Base-by-base conservation (phyloP, 2,329 filamentous ascomycete species). In the Cytospora chrysosperma region DNA sequence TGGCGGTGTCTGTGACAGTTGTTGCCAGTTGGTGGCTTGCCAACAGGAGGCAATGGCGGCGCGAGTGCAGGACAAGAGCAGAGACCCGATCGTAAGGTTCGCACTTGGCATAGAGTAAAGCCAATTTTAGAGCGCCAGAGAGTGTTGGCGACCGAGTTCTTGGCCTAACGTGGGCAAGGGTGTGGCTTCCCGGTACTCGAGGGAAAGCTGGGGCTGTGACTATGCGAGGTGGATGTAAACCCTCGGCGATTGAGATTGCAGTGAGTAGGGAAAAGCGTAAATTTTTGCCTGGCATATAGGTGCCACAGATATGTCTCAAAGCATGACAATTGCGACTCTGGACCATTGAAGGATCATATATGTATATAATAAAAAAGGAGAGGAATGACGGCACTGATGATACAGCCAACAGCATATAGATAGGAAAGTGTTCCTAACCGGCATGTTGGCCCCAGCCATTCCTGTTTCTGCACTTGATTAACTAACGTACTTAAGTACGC, bases 31-130 rank as follows among this genome's bases (percentile, higher is more conserved):
- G n/a, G 4, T 17, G n/a, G n/a, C 9, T 13, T 47, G n/a, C 43
- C 43, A 47, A 47, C n/a, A 24, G 9, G 43, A 24, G 43, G 43
- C 21, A n/a, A 47, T 47, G 43, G 43, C 49, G 50, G 37, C 26
- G 51, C 55, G 34, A 26, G 43, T 51, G 56, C 34, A 49, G 10
- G 21, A 50, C 53, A 30, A 32, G 50, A 40, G 58, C 21, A 47
- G 37, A 15, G 37, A 49, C 24, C 12, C 24, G 53, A 62, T 47
- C 49, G 34, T 40, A 26, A 58, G 50, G 43, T 57, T n/a, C 47
- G 37, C 30, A 40, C 19, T 27, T 63, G 40, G 28, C 21, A 52
- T 37, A 63, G 40, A 27, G 64, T 57, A 65, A 65, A 58, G 64
- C 63, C 63, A 65, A 56, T 52, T 58, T 55, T 10, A 49, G 19